These are phyloP conservation scores for Soucietia sequanensis DNA, from an alignment of 805 yeast genomes.

Conservation along the genomic window DNA sequence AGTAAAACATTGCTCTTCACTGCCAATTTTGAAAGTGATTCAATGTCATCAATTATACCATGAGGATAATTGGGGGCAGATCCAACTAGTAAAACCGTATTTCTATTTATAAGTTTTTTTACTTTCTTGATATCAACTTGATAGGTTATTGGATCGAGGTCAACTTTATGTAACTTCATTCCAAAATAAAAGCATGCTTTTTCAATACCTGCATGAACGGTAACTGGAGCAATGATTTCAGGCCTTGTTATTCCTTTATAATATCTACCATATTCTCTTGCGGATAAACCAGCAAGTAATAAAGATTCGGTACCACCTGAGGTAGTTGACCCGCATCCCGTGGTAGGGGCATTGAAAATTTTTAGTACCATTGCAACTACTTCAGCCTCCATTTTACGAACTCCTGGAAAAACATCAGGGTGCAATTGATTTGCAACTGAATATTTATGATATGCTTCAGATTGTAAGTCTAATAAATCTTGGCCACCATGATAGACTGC, in stretches of 20 bases:
- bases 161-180: slow-evolving; percentile 79
- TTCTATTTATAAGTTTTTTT: slow-evolving; percentile 61
- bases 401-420: slow-evolving; percentile 96
- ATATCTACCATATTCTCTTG: slow-evolving; percentile 69
- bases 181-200: slow-evolving; percentile 91
- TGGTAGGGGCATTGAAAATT: slow-evolving; percentile 73
- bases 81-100: slow-evolving; percentile 83
- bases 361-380: slow-evolving; percentile 87
- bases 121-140: slow-evolving; percentile 67
- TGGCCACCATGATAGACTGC: slow-evolving; percentile 96
- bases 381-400: slow-evolving; percentile 94
- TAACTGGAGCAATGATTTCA: slow-evolving; percentile 84
- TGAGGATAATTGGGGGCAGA: slow-evolving; percentile 98
- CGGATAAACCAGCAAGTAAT: slow-evolving; percentile 81
- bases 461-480: slow-evolving; percentile 71
- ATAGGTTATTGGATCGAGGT: slow-evolving; percentile 63
- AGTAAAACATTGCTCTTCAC: slow-evolving; percentile 71
- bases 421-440: slow-evolving; percentile 93
- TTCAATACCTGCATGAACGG: slow-evolving; percentile 93
- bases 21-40: slow-evolving; percentile 64
- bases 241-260: slow-evolving; percentile 62
- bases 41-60: slow-evolving; percentile 91
- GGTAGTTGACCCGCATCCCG: slow-evolving; percentile 69
- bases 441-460: slow-evolving; percentile 70
- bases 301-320: slow-evolving; percentile 97